Evolutionary conservation across 2,329 filamentous ascomycete species (phyloP).

Genomic region (Zymoseptoria tritici): DNA sequence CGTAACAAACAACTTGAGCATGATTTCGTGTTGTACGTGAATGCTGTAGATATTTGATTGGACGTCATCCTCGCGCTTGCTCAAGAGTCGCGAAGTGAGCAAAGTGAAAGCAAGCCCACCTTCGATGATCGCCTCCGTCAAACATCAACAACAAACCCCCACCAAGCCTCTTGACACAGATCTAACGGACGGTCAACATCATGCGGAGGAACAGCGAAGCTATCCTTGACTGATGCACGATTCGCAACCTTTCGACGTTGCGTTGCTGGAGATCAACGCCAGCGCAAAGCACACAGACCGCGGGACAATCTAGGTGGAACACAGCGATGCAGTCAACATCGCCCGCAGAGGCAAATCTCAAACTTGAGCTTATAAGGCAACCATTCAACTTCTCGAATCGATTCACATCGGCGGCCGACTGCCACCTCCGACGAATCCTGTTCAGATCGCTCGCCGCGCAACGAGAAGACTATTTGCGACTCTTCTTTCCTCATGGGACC

Average conservation of each 20-base stretch:
- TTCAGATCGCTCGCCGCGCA: constrained; percentile 81
- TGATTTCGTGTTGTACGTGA: not conserved
- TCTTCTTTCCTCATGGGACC: constrained; percentile 71
- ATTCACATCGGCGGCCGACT: constrained; percentile 64
- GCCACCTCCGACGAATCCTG: constrained; percentile 67
- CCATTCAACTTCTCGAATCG: constrained; percentile 66
- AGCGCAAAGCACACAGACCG: not conserved
- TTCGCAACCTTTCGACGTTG: not conserved
- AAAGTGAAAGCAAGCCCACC: not conserved
- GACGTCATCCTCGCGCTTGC: not conserved
- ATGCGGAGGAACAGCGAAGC: not conserved
- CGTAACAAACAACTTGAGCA: not conserved
- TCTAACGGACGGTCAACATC: not conserved
- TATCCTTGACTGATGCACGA: constrained; percentile 5
- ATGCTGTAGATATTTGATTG: not conserved
- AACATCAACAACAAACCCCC: not conserved
- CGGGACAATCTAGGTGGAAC: not conserved
- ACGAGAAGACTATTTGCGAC: constrained; percentile 62
- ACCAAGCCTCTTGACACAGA: not conserved
- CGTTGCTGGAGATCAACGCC: not conserved
- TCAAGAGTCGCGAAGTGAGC: not conserved
- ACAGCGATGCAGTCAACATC: constrained; percentile 19
- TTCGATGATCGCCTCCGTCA: not conserved
- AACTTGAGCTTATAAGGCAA: constrained; percentile 70
- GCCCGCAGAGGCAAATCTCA: constrained; percentile 68